Conservation (phyloP, 148 eudicot species). For the Dysphania ambrosioides region DNA sequence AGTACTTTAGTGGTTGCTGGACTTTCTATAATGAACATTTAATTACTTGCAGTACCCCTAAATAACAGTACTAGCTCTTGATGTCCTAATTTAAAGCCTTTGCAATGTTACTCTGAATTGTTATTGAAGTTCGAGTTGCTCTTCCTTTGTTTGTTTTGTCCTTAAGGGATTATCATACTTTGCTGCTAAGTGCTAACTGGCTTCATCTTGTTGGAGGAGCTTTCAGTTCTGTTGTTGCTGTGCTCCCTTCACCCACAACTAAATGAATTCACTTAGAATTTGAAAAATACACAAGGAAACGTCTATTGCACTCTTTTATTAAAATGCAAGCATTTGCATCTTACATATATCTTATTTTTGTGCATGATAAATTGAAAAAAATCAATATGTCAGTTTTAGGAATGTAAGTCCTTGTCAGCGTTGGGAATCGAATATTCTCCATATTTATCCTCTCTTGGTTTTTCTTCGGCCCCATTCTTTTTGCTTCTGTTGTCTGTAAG, state of each 20-base stretch:
- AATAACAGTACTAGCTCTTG: not conserved
- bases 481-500: not conserved
- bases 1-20: slow-evolving; percentile 5
- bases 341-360: not conserved
- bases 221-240: not conserved
- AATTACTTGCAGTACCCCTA: not conserved
- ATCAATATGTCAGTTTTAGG: not conserved
- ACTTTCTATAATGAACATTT: not conserved
- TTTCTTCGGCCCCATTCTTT: not conserved
- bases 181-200: not conserved
- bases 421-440: too few species aligned
- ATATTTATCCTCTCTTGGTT: not conserved
- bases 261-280: not conserved
- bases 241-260: not conserved
- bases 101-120: not conserved
- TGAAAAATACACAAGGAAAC: not conserved
- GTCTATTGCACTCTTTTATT: not conserved
- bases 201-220: not conserved
- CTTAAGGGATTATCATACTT: not conserved
- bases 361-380: not conserved
- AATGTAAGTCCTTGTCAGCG: not conserved
- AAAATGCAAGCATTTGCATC: not conserved
- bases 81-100: not conserved
- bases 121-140: slow-evolving; percentile 5
- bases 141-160: not conserved